A percentile compares a stretch with the other conserved stretches of the same genome.
Conservation (phyloP, 2,329 filamentous ascomycete species). For the Fusarium liriodendri region DNA sequence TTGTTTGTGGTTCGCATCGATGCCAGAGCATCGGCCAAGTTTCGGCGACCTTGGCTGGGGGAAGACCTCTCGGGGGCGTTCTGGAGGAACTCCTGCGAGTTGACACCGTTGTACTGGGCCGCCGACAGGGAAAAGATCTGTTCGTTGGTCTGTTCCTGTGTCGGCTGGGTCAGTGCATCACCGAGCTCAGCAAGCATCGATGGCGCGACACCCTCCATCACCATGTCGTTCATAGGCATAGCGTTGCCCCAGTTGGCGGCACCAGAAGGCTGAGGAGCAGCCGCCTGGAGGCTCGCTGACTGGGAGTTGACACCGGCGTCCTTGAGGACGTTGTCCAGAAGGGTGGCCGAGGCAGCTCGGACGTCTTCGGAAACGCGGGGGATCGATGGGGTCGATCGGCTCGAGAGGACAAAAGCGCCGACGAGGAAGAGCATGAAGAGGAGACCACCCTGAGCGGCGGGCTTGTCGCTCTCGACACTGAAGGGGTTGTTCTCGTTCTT, state of each 20-base stretch:
- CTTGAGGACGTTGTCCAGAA: conserved; percentile 85
- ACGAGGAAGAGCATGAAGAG: conserved; percentile 97
- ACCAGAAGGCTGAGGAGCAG: conserved; percentile 65
- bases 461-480: conserved; percentile 67
- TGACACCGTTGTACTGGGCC: conserved; percentile 87
- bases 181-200: conserved; percentile 75
- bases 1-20: conserved; percentile 79
- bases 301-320: conserved; percentile 73
- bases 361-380: conserved; percentile 85
- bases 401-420: conserved; percentile 94
- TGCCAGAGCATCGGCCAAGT: conserved; percentile 83
- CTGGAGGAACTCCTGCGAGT: conserved; percentile 73
- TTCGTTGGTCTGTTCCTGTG: conserved; percentile 86
- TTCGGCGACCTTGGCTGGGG: conserved; percentile 72
- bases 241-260: conserved; percentile 50
- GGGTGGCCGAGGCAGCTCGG: conserved; percentile 79
- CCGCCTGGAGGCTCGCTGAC: conserved; percentile 56
- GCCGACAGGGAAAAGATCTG: conserved; percentile 88
- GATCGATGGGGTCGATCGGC: conserved; percentile 77
- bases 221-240: conserved; percentile 58
- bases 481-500: conserved; percentile 55
- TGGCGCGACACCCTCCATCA: conserved; percentile 57
- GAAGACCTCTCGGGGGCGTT: conserved; percentile 64
- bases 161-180: conserved; percentile 77
- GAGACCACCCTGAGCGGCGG: conserved; percentile 81